Percentiles rank a stretch among this genome's conserved stretches.
phyloP scores from a whole-genome alignment of 345 rosid species.

The Brassica nigra region DNA sequence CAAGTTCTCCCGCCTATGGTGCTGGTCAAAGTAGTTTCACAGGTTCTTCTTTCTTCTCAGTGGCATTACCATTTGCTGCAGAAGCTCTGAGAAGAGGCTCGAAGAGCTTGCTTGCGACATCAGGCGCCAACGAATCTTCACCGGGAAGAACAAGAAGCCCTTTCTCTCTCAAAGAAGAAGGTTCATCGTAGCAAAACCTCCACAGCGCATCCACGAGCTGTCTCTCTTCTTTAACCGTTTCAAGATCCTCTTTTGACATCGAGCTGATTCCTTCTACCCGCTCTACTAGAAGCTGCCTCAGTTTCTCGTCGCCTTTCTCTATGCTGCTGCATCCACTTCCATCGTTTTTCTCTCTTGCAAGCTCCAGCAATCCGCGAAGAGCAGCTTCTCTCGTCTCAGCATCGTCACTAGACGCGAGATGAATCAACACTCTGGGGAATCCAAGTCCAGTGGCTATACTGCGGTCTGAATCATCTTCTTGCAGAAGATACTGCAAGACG shows the following conservation, averaged over 20 bases:
- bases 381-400: conserved; percentile 85
- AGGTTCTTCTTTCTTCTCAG: conserved; percentile 59
- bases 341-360: conserved; percentile 50
- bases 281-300: conserved; percentile 73
- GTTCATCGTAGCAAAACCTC: conserved; percentile 68
- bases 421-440: conserved; percentile 78
- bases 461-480: conserved; percentile 68
- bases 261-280: conserved; percentile 57
- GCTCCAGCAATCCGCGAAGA: conserved; percentile 71
- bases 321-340: conserved; percentile 41
- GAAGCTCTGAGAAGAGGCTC: conserved; percentile 87
- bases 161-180: conserved; percentile 70
- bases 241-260: conserved; percentile 85
- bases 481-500: conserved; percentile 77
- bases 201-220: conserved; percentile 83
- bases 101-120: conserved; percentile 77
- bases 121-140: conserved; percentile 75
- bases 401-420: conserved; percentile 77
- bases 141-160: conserved; percentile 84
- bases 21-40: conserved; percentile 53
- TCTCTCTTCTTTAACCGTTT: conserved; percentile 80
- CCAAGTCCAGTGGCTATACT: conserved; percentile 66
- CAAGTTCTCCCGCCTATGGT: conserved; percentile 31
- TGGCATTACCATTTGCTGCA: conserved; percentile 56
- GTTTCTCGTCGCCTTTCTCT: conserved; percentile 58